These are phyloP conservation scores for Hanseniaspora nectarophila DNA, from an alignment of 805 yeast genomes.

Conservation along the genomic window DNA sequence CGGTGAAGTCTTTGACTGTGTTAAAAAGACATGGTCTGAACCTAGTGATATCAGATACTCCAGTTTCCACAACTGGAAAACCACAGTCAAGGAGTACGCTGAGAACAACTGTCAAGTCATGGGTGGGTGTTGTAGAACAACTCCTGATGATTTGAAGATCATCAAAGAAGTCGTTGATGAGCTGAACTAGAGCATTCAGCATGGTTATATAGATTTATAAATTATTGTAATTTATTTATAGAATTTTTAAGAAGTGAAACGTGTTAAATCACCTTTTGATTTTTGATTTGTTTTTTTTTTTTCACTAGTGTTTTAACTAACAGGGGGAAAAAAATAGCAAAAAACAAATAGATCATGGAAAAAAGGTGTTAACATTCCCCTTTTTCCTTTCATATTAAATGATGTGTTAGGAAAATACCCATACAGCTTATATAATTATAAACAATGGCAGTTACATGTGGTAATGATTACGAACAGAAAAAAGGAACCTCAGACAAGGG, in stretches of 20 bases:
- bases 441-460: conserved; percentile 22
- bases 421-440: too few relatives aligned
- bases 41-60: not conserved
- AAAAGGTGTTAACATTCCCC: too few relatives aligned
- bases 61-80: conserved; percentile 17
- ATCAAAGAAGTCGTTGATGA: conserved; percentile 13
- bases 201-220: too few relatives aligned
- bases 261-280: too few relatives aligned
- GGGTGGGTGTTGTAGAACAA: conserved; percentile 70
- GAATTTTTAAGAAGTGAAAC: too few relatives aligned
- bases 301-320: not conserved
- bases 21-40: conserved; percentile 33
- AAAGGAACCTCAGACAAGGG: not conserved
- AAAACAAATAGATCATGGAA: too few relatives aligned
- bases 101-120: conserved; percentile 36
- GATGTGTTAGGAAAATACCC: too few relatives aligned
- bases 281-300: too few relatives aligned
- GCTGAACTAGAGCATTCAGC: not conserved
- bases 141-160: conserved; percentile 34
- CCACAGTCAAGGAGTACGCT: conserved; percentile 28
- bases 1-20: conserved; percentile 52
- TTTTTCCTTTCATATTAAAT: too few relatives aligned
- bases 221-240: too few relatives aligned
- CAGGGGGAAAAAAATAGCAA: too few relatives aligned
- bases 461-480: conserved; percentile 14